These are phyloP conservation scores for Prunus padus DNA, from an alignment of 306 rosid species.

Conservation along the genomic window DNA sequence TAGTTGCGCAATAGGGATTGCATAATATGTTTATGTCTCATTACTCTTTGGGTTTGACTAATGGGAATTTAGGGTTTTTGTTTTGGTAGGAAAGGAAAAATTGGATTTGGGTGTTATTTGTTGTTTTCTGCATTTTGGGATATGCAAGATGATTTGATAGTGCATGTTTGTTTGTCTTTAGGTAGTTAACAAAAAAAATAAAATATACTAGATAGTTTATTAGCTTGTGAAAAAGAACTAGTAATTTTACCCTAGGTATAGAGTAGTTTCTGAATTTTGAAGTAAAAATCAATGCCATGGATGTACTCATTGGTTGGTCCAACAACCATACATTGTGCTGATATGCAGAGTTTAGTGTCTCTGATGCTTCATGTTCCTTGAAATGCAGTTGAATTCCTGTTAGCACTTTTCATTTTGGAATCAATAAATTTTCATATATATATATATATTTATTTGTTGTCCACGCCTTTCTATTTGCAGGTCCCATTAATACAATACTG, in stretches of 20 bases:
- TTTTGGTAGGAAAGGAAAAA: background rate
- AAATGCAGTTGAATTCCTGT: background rate
- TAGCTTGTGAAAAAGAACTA: background rate
- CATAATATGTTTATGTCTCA: background rate
- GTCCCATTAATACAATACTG: constrained; percentile 92
- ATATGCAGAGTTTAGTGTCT: background rate
- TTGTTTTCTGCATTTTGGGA: background rate
- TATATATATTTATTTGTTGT: background rate
- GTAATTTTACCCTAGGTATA: background rate
- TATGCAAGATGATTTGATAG: background rate
- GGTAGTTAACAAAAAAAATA: background rate
- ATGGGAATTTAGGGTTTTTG: background rate
- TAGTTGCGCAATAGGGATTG: background rate
- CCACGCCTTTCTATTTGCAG: constrained; percentile 42
- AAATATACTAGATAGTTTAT: background rate
- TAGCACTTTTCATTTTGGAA: background rate
- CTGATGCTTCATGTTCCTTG: background rate
- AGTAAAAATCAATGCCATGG: background rate
- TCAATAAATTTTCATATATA: background rate
- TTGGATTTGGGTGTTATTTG: background rate
- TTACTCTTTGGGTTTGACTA: background rate
- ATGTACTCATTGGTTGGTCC: background rate
- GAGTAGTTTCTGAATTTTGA: constrained; percentile 10
- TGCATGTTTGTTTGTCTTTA: background rate
- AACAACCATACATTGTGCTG: background rate